Conservation (phyloP, 192 early-diverging fungal genomes). For the Rhizoclosmatium sp. region DNA sequence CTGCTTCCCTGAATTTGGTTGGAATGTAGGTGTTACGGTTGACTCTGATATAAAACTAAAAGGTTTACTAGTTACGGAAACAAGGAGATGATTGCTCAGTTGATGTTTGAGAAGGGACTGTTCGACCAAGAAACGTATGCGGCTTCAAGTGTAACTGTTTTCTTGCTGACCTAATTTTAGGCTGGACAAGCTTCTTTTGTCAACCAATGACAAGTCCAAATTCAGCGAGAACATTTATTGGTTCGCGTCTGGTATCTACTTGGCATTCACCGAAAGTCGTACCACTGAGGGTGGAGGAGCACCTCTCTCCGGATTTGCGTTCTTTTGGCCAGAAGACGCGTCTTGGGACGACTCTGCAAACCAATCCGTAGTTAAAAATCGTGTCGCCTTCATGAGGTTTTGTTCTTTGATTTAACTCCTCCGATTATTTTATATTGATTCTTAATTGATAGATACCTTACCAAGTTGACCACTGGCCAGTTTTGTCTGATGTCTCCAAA, state of each 20-base stretch:
- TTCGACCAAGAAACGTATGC: background rate
- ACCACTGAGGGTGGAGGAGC: background rate
- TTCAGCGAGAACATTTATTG: background rate
- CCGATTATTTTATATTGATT: background rate
- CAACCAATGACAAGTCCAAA: background rate
- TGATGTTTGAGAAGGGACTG: conserved; percentile 1
- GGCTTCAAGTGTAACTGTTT: background rate
- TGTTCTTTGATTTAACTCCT: background rate
- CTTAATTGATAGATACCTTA: background rate
- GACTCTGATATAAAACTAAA: background rate
- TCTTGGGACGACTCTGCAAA: background rate
- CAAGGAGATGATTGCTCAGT: background rate
- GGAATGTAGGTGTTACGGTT: background rate
- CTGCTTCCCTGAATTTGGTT: background rate
- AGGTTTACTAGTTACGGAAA: background rate
- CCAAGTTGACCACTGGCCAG: background rate
- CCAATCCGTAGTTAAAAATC: background rate
- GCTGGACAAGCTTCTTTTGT: background rate
- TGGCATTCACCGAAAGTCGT: background rate
- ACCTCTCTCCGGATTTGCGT: background rate
- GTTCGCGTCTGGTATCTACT: background rate
- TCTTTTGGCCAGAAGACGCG: background rate
- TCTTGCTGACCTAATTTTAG: background rate
- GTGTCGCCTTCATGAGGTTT: background rate
- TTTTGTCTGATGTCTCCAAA: background rate